Base-by-base conservation (phyloP, 2,329 filamentous ascomycete genomes). In the Drechmeria coniospora region DNA sequence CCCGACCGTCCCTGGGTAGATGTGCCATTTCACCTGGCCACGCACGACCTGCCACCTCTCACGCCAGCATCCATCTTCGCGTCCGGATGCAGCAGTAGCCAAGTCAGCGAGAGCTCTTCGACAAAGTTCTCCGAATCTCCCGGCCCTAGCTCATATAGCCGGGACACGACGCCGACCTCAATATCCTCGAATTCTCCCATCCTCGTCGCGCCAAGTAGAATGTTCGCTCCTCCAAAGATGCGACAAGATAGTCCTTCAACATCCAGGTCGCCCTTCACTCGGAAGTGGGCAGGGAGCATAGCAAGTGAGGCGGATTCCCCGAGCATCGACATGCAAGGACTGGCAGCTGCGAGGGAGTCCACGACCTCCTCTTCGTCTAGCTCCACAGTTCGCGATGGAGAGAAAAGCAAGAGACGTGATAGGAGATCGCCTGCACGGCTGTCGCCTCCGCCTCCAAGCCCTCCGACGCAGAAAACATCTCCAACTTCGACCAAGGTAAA, bases 151-250 rank as follows among this genome's bases (percentile, higher is more conserved):
- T 56, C 71, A 5, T 84, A 82, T 50, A 84, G 79, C 44, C 66
- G 79, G 36, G 77, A 79, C 33, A 83, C 79, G 1, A 84, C 79
- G 3, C 79, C 79, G 6, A 83, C 78, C 4, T 84, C 79, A 8
- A 74, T 79, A 36, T 78, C 74, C 6, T 84, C 79, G 2, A 75
- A 78, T 40, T 84, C 78, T 11, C 76, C 79, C 4, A 65, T 69
- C 3, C 49, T 76, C 4, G 51, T 70, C 46, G 63, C 43, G 34
- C 68, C 53, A 29, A 57, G 47, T 35, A 60, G 53, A 35, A 59
- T 45, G 38, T 61, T 49, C 15, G 52, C 56, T 27, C 48, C 58
- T 7, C 23, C 15, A n/a, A 62, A 63, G 39, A 44, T 50, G 32
- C 62, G 62, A 39, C 68, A 72, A 46, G 54, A 53, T 30, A 76